Base-by-base conservation (phyloP, 768 basidiomycete genomes). In the Cyclocybe cylindracea region DNA sequence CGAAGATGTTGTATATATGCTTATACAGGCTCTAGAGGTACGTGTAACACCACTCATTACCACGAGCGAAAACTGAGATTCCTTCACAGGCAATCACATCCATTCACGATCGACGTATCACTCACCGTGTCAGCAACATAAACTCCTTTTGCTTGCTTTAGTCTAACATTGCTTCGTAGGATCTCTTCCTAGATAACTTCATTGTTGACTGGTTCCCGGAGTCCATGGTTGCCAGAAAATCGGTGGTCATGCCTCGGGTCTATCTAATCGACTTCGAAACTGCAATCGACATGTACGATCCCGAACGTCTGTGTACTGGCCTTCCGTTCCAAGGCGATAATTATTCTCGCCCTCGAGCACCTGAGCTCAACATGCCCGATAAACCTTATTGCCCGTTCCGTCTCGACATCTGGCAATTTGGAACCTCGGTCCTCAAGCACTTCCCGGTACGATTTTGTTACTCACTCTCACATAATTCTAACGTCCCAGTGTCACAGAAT, bases 391-490 rank as follows among this genome's bases (percentile, higher is more conserved):
- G 46, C 39, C 46, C 46, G 5, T 48, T 48, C 18, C 34, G 19
- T 14, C n/a, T 48, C n/a, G 46, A 48, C 18, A 48, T 48, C 19
- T 48, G 46, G 46, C 46, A 48, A 24, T 48, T 48, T 37, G 46
- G 14, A 9, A 9, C 13, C 35, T 16, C 24, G 11, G 16, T 14
- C n/a, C 9, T 36, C 11, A 11, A 48, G 13, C 24, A 19, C 16
- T 36, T 48, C 13, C 8, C 32, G 36, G 46, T 48, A 16, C 16
- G 16, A 16, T 16, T 16, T 16, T 24, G 2, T 24, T 3, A 24
- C 24, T 24, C 24, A 5, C 24, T 24, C 24, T 24, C 24, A 24
- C 24, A 24, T 24, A 24, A 24, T 24, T 24, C 24, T 24, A 5
- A 24, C 5, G 24, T 24, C 24, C 24, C 24, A 24, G 24, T 24